phyloP scores from a whole-genome alignment of 805 yeast species.

The Candida multigemmis region DNA sequence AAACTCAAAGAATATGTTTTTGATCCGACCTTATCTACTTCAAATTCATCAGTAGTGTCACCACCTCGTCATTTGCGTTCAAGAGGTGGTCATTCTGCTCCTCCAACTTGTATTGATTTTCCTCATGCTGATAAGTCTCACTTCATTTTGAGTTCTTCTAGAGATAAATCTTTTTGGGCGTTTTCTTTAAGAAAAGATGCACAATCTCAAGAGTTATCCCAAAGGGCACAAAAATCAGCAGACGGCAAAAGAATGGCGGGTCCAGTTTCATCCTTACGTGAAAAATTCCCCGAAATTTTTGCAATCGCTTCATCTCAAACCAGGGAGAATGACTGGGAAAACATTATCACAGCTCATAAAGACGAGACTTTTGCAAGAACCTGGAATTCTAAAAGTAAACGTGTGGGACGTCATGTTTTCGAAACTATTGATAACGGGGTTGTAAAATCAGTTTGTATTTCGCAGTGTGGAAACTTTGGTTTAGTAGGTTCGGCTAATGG shows the following conservation, averaged over 20 bases:
- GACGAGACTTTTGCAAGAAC: slow-evolving; percentile 80
- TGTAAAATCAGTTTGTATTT: slow-evolving; percentile 68
- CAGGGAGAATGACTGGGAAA: slow-evolving; percentile 89
- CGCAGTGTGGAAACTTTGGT: slow-evolving; percentile 94
- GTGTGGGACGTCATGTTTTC: slow-evolving; percentile 68
- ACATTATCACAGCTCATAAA: slow-evolving; percentile 80
- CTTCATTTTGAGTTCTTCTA: slow-evolving; percentile 75
- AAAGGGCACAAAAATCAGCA: slow-evolving; percentile 40
- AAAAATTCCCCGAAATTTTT: slow-evolving; percentile 70
- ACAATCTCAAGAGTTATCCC: slow-evolving; percentile 90
- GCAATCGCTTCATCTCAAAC: slow-evolving; percentile 64
- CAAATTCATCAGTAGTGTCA: slow-evolving; percentile 56
- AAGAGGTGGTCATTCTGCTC: slow-evolving; percentile 95
- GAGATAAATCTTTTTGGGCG: slow-evolving; percentile 81
- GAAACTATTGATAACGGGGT: slow-evolving; percentile 69
- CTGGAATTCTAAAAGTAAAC: slow-evolving; percentile 75
- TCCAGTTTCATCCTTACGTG: slow-evolving; percentile 41
- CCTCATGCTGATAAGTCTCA: slow-evolving; percentile 73
- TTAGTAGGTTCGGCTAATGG: slow-evolving; percentile 85
- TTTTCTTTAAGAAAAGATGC: slow-evolving; percentile 93
- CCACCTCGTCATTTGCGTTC: slow-evolving; percentile 91
- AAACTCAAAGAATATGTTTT: slow-evolving; percentile 83
- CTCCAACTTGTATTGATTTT: slow-evolving; percentile 70
- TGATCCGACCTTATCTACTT: slow-evolving; percentile 75
- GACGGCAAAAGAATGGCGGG: slow-evolving; percentile 43